phyloP scores from a whole-genome alignment of 2,329 filamentous ascomycete species.

The Botrytis tulipae region DNA sequence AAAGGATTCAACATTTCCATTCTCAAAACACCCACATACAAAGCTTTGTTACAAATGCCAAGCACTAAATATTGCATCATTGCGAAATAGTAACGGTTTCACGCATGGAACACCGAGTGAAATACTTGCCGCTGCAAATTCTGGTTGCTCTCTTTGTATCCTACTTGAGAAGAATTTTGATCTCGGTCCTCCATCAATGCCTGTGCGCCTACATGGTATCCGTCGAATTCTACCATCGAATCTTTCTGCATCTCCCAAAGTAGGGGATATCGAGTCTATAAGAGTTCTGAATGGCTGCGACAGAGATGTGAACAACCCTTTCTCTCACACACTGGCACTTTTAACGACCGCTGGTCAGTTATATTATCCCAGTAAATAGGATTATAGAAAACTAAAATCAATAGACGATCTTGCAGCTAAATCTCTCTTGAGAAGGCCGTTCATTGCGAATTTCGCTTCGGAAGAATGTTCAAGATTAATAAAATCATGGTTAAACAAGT shows the following conservation, averaged over 20 bases:
- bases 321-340: background rate
- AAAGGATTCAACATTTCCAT: no score
- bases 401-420: background rate
- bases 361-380: background rate
- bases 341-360: background rate
- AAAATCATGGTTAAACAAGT: background rate
- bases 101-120: background rate
- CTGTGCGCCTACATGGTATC: background rate
- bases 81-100: background rate
- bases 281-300: background rate
- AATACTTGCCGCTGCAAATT: background rate
- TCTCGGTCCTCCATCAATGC: background rate
- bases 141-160: background rate
- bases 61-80: background rate
- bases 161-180: background rate
- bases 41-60: background rate
- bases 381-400: no score
- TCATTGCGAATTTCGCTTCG: background rate
- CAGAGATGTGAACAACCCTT: background rate
- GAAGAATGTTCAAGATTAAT: background rate
- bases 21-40: background rate
- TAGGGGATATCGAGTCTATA: background rate
- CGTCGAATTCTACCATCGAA: background rate
- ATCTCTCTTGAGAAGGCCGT: background rate
- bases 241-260: no score